These are phyloP conservation scores for Xylaria nigripes DNA, from an alignment of 495 filamentous ascomycete genomes.

Conservation along the genomic window DNA sequence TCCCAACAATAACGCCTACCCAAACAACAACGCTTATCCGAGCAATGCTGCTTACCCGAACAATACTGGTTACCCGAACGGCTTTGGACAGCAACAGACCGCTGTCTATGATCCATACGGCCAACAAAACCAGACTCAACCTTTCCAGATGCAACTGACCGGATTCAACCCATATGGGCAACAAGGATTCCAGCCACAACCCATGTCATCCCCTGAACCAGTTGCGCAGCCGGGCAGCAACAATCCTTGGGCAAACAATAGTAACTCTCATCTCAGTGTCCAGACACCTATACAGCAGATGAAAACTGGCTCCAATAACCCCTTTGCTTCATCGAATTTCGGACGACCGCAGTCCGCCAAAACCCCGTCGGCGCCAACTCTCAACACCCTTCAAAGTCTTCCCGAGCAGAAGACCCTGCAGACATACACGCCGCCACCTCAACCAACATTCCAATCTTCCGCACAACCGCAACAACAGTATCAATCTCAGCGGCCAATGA, in stretches of 20 bases:
- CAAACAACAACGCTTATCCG: constrained; percentile 24
- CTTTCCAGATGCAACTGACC: constrained; percentile 34
- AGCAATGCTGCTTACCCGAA: no score
- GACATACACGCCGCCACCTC: constrained; percentile 31
- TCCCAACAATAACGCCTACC: constrained; percentile 42
- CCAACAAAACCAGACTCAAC: constrained; percentile 47
- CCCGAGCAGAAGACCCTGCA: constrained; percentile 62
- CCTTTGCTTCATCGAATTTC: constrained; percentile 57
- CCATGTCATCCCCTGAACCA: constrained; percentile 46
- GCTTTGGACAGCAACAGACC: constrained; percentile 30
- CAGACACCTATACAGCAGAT: constrained; percentile 48
- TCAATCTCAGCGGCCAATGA: constrained; percentile 47
- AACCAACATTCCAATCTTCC: constrained; percentile 34
- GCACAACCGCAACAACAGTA: constrained; percentile 16
- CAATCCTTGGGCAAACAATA: constrained; percentile 66
- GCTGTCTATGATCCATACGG: constrained; percentile 43
- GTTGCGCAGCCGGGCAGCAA: constrained; percentile 66
- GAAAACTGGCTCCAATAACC: constrained; percentile 92
- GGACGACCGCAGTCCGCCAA: constrained; percentile 42
- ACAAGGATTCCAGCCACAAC: constrained; percentile 40
- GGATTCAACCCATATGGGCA: constrained; percentile 43
- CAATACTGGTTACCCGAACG: constrained; percentile 34
- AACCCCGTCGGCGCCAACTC: constrained; percentile 40
- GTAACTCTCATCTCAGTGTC: constrained; percentile 31
- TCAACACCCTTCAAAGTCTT: constrained; percentile 57